These are phyloP conservation scores for Amphibolis antarctica DNA, from an alignment of 106 monocot species.

Conservation along the genomic window DNA sequence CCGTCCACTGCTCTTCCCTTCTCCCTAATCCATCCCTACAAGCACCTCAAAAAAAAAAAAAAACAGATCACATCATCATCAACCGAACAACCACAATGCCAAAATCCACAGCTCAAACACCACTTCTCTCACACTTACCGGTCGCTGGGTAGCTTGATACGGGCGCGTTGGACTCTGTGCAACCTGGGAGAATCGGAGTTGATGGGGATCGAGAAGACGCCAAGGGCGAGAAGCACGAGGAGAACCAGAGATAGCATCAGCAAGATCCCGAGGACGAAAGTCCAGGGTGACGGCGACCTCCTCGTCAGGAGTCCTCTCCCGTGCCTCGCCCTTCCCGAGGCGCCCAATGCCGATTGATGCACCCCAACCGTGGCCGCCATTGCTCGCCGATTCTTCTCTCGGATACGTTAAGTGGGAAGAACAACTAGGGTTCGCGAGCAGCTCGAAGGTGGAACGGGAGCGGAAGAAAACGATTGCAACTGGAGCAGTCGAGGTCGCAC, in stretches of 20 bases:
- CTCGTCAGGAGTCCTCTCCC: slow-evolving; percentile 4
- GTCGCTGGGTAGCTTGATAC: neutral
- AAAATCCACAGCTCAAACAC: neutral
- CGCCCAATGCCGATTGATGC: too few species aligned
- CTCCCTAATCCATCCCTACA: slow-evolving; percentile 21
- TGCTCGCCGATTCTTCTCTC: too few species aligned
- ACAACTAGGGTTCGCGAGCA: too few species aligned
- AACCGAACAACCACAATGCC: neutral
- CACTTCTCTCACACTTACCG: slow-evolving; percentile 3
- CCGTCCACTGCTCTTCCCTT: slow-evolving; percentile 41
- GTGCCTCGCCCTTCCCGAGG: slow-evolving; percentile 2
- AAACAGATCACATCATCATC: neutral
- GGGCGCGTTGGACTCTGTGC: neutral
- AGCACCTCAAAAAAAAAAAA: slow-evolving; percentile 7
- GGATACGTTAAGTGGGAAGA: too few species aligned
- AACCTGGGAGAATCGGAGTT: neutral
- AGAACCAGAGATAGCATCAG: slow-evolving; percentile 12
- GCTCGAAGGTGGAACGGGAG: too few species aligned
- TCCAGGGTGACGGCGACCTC: slow-evolving; percentile 17
- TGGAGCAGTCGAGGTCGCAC: too few species aligned
- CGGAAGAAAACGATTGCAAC: too few species aligned
- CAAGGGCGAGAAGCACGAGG: slow-evolving; percentile 18
- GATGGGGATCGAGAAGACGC: slow-evolving; percentile 19
- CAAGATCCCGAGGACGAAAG: neutral
- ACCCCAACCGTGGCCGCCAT: too few species aligned